Percentiles rank a stretch among this genome's conserved stretches.
phyloP scores from a whole-genome alignment of 208 protist genomes.

The Trypanosoma avium region DNA sequence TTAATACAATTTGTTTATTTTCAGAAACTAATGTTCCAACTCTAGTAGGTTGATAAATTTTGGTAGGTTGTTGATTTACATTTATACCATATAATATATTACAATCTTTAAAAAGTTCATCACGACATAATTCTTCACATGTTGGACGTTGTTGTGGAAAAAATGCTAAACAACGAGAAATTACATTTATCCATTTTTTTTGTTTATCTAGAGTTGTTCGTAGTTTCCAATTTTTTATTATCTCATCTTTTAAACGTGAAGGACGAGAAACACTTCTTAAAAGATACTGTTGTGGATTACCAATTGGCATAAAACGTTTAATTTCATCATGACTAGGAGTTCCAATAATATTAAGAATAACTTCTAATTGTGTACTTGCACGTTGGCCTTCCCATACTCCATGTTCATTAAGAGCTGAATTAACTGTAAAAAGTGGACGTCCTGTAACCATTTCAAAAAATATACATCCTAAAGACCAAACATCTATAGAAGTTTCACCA shows the following conservation, averaged over 20 bases:
- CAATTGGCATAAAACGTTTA: constrained; percentile 62
- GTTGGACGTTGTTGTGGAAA: constrained; percentile 81
- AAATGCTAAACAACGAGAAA: constrained; percentile 72
- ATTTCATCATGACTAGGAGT: constrained; percentile 69
- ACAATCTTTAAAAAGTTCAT: constrained; percentile 65
- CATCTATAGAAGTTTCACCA: constrained; percentile 82
- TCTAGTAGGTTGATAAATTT: constrained; percentile 38
- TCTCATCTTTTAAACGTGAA: constrained; percentile 48
- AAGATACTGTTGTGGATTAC: constrained; percentile 82
- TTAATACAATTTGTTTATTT: constrained; percentile 61
- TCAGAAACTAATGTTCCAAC: constrained; percentile 32
- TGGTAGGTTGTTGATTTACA: constrained; percentile 50
- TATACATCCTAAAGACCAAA: constrained; percentile 96
- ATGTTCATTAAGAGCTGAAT: constrained; percentile 62
- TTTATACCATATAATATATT: constrained; percentile 74
- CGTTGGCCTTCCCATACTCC: constrained; percentile 78
- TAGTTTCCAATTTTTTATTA: constrained; percentile 61
- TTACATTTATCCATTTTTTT: constrained; percentile 76
- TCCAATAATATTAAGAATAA: constrained; percentile 79
- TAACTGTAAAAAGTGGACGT: constrained; percentile 91
- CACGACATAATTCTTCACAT: constrained; percentile 63
- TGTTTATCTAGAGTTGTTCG: constrained; percentile 31
- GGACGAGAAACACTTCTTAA: constrained; percentile 54
- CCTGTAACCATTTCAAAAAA: constrained; percentile 93
- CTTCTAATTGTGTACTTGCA: constrained; percentile 80